A percentile compares a stretch with the other conserved stretches of the same genome.
These are phyloP conservation scores for Allium fistulosum DNA, from an alignment of 106 monocot genomes.

Conservation along the genomic window DNA sequence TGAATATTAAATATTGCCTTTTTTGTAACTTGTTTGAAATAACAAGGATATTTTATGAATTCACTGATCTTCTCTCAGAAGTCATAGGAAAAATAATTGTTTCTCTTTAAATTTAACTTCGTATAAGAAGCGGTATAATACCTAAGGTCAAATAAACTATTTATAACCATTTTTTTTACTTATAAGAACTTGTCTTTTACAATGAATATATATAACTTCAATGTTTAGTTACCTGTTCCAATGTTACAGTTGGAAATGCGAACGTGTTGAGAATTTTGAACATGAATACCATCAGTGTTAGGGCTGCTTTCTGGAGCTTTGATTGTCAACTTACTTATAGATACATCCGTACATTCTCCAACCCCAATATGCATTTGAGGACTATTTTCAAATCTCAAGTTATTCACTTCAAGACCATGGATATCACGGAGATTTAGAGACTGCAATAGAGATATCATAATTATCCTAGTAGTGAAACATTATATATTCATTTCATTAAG, in stretches of 20 bases:
- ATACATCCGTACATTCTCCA: neutral
- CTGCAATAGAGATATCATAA: no score
- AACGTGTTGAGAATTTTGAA: conserved; percentile 1
- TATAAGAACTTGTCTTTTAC: no score
- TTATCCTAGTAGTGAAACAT: no score
- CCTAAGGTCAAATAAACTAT: neutral
- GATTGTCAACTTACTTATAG: neutral
- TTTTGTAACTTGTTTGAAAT: no score
- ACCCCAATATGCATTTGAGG: conserved; percentile 10
- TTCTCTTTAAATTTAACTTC: no score
- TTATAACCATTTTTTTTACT: neutral
- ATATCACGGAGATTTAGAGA: no score
- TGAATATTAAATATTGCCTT: no score
- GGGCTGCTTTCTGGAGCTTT: conserved; percentile 5
- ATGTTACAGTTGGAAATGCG: conserved; percentile 1
- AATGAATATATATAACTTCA: neutral
- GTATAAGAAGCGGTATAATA: no score
- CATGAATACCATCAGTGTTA: conserved; percentile 15
- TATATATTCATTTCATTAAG: no score
- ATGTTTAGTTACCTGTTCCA: conserved; percentile 5
- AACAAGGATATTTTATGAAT: neutral
- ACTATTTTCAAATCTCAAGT: conserved; percentile 5
- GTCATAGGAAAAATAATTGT: no score
- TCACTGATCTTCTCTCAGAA: neutral
- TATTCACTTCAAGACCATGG: neutral